Percentiles rank a stretch among this genome's conserved stretches.
Evolutionary conservation across 495 filamentous ascomycete species (phyloP).

Genomic region (Trichocladium antarcticum): DNA sequence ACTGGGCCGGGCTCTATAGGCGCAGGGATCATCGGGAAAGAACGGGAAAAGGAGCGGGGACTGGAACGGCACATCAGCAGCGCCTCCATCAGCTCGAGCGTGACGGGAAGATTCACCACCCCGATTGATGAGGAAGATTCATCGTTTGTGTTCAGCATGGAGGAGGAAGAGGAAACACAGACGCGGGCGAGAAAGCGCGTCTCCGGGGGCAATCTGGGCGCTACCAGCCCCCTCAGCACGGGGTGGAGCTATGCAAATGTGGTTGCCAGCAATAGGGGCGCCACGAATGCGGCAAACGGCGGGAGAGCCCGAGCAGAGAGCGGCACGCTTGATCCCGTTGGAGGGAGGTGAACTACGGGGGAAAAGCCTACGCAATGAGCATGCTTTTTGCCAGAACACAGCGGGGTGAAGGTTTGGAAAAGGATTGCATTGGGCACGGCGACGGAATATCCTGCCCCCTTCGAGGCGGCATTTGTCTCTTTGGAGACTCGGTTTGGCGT

Average conservation of each 20-base stretch:
- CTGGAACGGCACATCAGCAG: slow-evolving; percentile 44
- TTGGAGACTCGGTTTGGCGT: neutral
- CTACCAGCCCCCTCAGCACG: slow-evolving; percentile 23
- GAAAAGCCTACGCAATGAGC: neutral
- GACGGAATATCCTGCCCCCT: neutral
- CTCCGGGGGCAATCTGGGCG: slow-evolving; percentile 25
- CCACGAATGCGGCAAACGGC: slow-evolving; percentile 9
- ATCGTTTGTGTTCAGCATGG: slow-evolving; percentile 72
- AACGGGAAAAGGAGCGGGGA: slow-evolving; percentile 25
- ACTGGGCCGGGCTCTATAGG: slow-evolving; percentile 14
- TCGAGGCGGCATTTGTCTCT: neutral
- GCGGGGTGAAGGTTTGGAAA: neutral
- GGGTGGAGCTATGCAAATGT: slow-evolving; percentile 33
- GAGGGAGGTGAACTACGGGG: slow-evolving; percentile 11
- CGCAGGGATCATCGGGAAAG: slow-evolving; percentile 26
- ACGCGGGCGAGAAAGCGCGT: slow-evolving; percentile 33
- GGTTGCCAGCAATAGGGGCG: slow-evolving; percentile 20
- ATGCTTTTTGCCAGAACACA: neutral
- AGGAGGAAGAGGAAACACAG: slow-evolving; percentile 54
- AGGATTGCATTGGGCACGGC: slow-evolving; percentile 6
- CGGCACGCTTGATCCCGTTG: slow-evolving; percentile 14
- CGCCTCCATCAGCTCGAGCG: slow-evolving; percentile 39
- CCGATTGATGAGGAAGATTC: slow-evolving; percentile 66
- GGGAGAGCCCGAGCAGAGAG: slow-evolving; percentile 5
- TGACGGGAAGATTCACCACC: slow-evolving; percentile 44